Base-by-base conservation (phyloP, 2,329 filamentous ascomycete species). In the Cercospora beticola region DNA sequence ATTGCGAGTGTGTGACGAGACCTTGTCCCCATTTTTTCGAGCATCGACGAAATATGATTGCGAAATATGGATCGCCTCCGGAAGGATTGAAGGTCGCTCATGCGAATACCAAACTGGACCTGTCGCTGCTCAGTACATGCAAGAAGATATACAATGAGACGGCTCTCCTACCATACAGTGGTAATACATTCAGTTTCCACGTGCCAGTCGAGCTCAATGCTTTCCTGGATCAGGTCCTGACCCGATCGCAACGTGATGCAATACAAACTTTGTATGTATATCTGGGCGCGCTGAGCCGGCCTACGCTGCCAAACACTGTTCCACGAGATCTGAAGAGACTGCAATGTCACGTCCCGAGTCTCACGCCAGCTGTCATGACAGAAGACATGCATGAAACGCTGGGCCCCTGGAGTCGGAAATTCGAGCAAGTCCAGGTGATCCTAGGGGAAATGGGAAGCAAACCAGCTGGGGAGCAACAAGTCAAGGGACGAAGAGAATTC, bases 11-110 rank as follows among this genome's bases (percentile, higher is more conserved):
- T 58, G 67, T 65, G n/a, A 64, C 66, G 10, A 28, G 62, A 26
- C 67, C 67, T 8, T 71, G 67, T 56, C 59, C 62, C 16, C 69
- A 69, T 52, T 69, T 69, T 57, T 67, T 69, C 18, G 60, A 68
- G 23, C 58, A 69, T 52, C 61, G 67, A 14, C 54, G 54, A 18
- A 57, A 49, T n/a, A 61, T 69, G 64, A 64, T 69, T 14, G 69
- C 66, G 12, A 65, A 66, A 56, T 68, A 67, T 46, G 69, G 69
- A 16, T 21, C 62, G 18, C 66, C 62, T 26, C 64, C 67, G 56
- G 67, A 54, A 23, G 69, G 69, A 9, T 57, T 71, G 4, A 43
- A 67, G 10, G 31, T 28, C 8, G 64, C 63, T 36, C 67, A 71
- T 43, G 30, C 59, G 12, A 46, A 57, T 14, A 67, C 69, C 7